Conservation (phyloP, 2,329 filamentous ascomycete species). For the Penicillium nordicum region DNA sequence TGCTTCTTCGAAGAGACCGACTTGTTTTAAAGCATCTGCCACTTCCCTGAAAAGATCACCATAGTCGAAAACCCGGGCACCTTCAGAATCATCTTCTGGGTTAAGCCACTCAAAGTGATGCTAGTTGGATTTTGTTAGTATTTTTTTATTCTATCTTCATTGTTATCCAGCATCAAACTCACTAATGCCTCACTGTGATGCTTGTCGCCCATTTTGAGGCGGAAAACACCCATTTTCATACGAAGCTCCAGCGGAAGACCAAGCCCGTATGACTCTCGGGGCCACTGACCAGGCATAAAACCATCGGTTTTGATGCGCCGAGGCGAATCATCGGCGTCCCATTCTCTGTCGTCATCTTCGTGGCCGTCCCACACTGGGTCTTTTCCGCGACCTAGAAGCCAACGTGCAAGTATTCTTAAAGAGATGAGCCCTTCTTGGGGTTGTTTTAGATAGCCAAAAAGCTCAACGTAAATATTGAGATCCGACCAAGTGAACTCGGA, state of each 20-base stretch:
- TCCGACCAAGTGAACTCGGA: slow-evolving; percentile 69
- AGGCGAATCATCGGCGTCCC: slow-evolving; percentile 69
- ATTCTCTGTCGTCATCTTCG: slow-evolving; percentile 78
- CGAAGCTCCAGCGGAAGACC: slow-evolving; percentile 78
- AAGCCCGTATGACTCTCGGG: slow-evolving; percentile 62
- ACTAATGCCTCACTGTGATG: slow-evolving; percentile 69
- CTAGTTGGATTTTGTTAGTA: slow-evolving; percentile 35
- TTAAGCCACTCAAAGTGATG: slow-evolving; percentile 68
- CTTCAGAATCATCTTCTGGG: slow-evolving; percentile 54
- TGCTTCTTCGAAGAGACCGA: slow-evolving; percentile 52
- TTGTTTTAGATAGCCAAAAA: slow-evolving; percentile 64
- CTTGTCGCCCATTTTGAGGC: slow-evolving; percentile 66
- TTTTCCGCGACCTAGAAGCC: slow-evolving; percentile 71
- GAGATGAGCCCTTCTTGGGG: slow-evolving; percentile 65
- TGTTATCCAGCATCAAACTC: slow-evolving; percentile 32
- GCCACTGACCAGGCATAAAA: slow-evolving; percentile 57
- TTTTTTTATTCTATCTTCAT: slow-evolving; percentile 9
- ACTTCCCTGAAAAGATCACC: slow-evolving; percentile 76
- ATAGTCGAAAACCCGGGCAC: slow-evolving; percentile 60
- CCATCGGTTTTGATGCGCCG: slow-evolving; percentile 61
- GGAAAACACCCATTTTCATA: slow-evolving; percentile 76
- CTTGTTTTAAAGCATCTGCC: slow-evolving; percentile 56
- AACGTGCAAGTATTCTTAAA: slow-evolving; percentile 71
- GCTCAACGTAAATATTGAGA: slow-evolving; percentile 77
- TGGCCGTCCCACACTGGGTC: slow-evolving; percentile 76